Percentiles rank a stretch among this genome's conserved stretches.
Evolutionary conservation across 768 basidiomycete species (phyloP).

Genomic region (Boletus eberwhitei): DNA sequence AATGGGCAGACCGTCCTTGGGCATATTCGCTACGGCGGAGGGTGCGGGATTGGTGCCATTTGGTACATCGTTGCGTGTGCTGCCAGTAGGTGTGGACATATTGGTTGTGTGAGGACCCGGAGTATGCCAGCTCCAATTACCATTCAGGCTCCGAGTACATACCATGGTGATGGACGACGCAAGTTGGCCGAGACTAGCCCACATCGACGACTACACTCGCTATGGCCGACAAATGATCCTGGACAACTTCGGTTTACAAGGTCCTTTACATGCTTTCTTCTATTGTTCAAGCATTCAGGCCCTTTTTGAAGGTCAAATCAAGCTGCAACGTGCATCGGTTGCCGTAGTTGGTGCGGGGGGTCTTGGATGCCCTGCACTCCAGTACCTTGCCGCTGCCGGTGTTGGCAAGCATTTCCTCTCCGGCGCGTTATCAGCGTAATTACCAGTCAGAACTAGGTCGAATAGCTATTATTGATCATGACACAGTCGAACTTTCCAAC

Average conservation of each 20-base stretch:
- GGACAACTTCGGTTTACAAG: slow-evolving; percentile 76
- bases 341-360: slow-evolving; percentile 94
- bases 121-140: not conserved
- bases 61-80: slow-evolving; percentile 13
- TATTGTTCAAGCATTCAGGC: not conserved
- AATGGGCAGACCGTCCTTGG: slow-evolving; percentile 37
- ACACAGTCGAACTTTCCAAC: slow-evolving; percentile 84
- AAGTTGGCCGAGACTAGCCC: slow-evolving; percentile 30
- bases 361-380: slow-evolving; percentile 91
- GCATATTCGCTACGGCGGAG: slow-evolving; percentile 13
- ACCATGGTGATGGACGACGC: slow-evolving; percentile 8
- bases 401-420: slow-evolving; percentile 56
- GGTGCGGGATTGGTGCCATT: slow-evolving; percentile 12
- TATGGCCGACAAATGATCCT: slow-evolving; percentile 98
- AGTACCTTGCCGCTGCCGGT: slow-evolving; percentile 91
- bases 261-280: slow-evolving; percentile 26
- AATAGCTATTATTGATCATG: slow-evolving; percentile 86
- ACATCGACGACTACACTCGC: slow-evolving; percentile 71
- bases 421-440: not conserved
- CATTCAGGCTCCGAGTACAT: no score
- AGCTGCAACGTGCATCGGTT: slow-evolving; percentile 69
- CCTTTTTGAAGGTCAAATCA: slow-evolving; percentile 77
- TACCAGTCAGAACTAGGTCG: slow-evolving; percentile 49
- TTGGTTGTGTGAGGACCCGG: not conserved
- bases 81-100: slow-evolving; percentile 16